Evolutionary conservation across 1,284 basidiomycete species (phyloP).

Genomic region (Leccinum fuscescens): DNA sequence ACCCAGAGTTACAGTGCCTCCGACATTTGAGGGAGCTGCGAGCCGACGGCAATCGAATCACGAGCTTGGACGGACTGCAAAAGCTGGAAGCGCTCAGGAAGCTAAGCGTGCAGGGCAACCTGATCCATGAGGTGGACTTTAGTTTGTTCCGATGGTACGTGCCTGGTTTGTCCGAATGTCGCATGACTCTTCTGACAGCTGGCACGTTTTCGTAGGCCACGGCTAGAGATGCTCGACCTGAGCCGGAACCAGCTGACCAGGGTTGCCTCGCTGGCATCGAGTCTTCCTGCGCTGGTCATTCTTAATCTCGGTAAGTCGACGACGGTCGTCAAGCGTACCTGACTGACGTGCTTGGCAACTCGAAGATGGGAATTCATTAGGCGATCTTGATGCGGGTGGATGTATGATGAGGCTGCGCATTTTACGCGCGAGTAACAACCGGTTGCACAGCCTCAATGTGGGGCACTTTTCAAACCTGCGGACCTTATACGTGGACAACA

Average conservation of each 20-base stretch:
- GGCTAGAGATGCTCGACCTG: slow-evolving; percentile 82
- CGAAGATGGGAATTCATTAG: slow-evolving; percentile 73
- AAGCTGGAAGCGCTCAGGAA: slow-evolving; percentile 79
- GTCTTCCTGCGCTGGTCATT: slow-evolving; percentile 60
- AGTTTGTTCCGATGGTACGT: slow-evolving; percentile 65
- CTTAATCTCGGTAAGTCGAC: slow-evolving; percentile 76
- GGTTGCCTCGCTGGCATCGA: slow-evolving; percentile 58
- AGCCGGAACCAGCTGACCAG: slow-evolving; percentile 72
- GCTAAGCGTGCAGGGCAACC: slow-evolving; percentile 81
- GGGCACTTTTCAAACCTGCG: slow-evolving; percentile 71
- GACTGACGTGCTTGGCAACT: slow-evolving; percentile 16
- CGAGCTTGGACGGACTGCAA: slow-evolving; percentile 76
- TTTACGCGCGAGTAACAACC: slow-evolving; percentile 84
- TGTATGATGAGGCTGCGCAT: slow-evolving; percentile 74
- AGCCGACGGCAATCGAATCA: slow-evolving; percentile 83
- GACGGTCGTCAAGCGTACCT: slow-evolving; percentile 13
- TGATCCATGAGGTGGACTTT: slow-evolving; percentile 66
- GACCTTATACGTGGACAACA: slow-evolving; percentile 92
- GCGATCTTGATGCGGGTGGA: slow-evolving; percentile 49
- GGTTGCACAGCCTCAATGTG: slow-evolving; percentile 68
- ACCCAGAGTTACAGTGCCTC: slow-evolving; percentile 77
- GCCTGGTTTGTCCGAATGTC: slow-evolving; percentile 8
- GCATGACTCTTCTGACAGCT: slow-evolving; percentile 11
- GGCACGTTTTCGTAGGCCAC: slow-evolving; percentile 51
- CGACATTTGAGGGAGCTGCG: slow-evolving; percentile 86